phyloP scores from a whole-genome alignment of 2,329 filamentous ascomycete genomes.

The Xylariaceae sp. region DNA sequence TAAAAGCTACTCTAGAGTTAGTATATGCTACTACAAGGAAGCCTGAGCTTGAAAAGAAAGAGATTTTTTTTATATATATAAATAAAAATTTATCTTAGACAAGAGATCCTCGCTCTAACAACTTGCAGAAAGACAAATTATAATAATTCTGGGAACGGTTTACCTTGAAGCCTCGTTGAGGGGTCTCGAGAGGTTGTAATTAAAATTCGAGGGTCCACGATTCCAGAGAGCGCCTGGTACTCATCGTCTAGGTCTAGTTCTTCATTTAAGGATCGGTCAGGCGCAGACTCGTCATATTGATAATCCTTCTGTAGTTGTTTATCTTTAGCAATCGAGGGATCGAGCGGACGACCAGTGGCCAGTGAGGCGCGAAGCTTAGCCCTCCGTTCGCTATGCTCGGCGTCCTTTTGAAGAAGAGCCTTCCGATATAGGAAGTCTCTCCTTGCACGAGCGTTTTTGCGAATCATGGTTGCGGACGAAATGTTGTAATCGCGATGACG shows the following conservation, averaged over 20 bases:
- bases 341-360: slow-evolving; percentile 85
- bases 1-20: slow-evolving; percentile 58
- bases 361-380: slow-evolving; percentile 85
- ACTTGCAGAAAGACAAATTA: too few species aligned
- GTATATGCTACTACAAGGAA: not conserved
- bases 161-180: slow-evolving; percentile 68
- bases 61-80: too few species aligned
- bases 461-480: slow-evolving; percentile 44
- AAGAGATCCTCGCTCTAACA: too few species aligned
- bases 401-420: slow-evolving; percentile 84
- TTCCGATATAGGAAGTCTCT: slow-evolving; percentile 88
- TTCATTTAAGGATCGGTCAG: slow-evolving; percentile 70
- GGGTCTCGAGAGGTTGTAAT: slow-evolving; percentile 92
- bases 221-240: slow-evolving; percentile 86
- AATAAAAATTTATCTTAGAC: too few species aligned
- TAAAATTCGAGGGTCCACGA: slow-evolving; percentile 86
- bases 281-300: slow-evolving; percentile 87
- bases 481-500: not conserved
- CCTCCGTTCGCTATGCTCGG: slow-evolving; percentile 90
- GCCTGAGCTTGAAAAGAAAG: too few species aligned
- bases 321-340: slow-evolving; percentile 84
- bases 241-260: slow-evolving; percentile 83
- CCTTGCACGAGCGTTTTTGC: slow-evolving; percentile 78
- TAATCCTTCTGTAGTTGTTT: slow-evolving; percentile 83
- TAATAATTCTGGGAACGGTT: not conserved